Evolutionary conservation across 1,284 basidiomycete genomes (phyloP), one percentile per base, ranked within the genome.

Genomic region (Austroboletus rostrupii): DNA sequence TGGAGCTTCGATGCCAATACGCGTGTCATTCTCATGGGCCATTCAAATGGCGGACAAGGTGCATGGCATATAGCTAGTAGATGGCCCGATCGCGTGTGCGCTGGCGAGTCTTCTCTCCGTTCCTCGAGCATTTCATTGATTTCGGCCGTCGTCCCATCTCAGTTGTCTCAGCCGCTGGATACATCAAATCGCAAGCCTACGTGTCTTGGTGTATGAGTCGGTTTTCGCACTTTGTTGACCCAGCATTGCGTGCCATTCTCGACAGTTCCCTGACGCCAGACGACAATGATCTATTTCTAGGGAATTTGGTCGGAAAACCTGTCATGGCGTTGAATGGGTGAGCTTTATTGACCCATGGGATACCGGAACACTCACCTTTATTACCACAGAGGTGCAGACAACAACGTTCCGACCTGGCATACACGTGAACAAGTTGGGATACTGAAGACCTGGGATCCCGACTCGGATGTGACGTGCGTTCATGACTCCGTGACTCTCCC

Each of bases 31-130:
- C 61, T 94, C 8, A 71, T 94, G 41, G 93, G 93, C 0, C 93
- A 97, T 63, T 95, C 92, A 2, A 97, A 97, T 64, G 93, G 93
- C 10, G 93, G 92, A 3, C 93, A 96, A 68, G 93, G 93, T 0
- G 76, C 86, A 3, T 93, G 91, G 88, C 85, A 92, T 63, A 62
- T 87, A 6, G 81, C 87, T 2, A 77, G 81, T 21, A 75, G 86
- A 50, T 89, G 80, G 62, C 91, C 92, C 0, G 92, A 95, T 64
- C 74, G 79, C 35, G 78, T 92, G 1, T 62, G 85, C 4, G 92
- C 77, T 45, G 79, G 84, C 83, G 55, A 43, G 68, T 49, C 9
- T 36, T 48, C 32, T 45, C 17, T 39, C 1, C 36, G 32, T 26
- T 4, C 16, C 12, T 5, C 11, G 6, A 19, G 9, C 23, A 8